Evolutionary conservation across 805 yeast genomes (phyloP), one percentile per base, ranked within the genome.

Genomic region (Ogataea paradorogensis): DNA sequence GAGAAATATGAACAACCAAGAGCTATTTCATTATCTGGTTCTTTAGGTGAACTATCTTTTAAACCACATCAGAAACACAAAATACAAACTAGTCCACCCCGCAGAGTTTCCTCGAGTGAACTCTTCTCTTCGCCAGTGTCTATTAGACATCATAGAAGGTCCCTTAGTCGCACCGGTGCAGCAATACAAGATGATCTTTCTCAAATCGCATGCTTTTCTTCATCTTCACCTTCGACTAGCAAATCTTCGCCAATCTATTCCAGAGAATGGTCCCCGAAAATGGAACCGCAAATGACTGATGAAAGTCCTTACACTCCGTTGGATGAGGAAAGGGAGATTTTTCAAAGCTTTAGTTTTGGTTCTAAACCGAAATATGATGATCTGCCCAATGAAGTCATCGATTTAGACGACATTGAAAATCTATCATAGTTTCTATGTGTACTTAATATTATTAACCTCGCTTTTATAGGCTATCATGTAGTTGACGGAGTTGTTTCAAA

Each of bases 401-500:
- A 53, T 31, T 30, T 53, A 27, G 58, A 53, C 38, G 51, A 47
- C 13, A 42, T 51, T 15, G 40, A 40, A 5, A 43, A 39, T 11
- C 9, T 21, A n/a, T 25, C 27, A 13, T 23, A 33, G 24, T n/a
- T 4, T 26, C 13, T 16, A 28, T 20, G 20, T 18, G 20, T 18
- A 18, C 20, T 9, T 33, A 27, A 27, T 20, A 26, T 9, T n/a
- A 13, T 7, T 18, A 20, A 10, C 8, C 15, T 7, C 21, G 9
- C 25, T 3, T 43, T 21, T 24, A 46, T 31, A 37, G 42, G 46
- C 24, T 40, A 24, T 10, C 30, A 26, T 49, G 76, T 62, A 37
- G 47, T 52, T 31, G 22, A n/a, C 15, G 15, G 11, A 38, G 32
- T 65, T 93, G 99, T 55, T 78, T 75, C 35, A 78, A 58, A n/a